Conservation (phyloP, 306 rosid species). For the Prunus mongolica region DNA sequence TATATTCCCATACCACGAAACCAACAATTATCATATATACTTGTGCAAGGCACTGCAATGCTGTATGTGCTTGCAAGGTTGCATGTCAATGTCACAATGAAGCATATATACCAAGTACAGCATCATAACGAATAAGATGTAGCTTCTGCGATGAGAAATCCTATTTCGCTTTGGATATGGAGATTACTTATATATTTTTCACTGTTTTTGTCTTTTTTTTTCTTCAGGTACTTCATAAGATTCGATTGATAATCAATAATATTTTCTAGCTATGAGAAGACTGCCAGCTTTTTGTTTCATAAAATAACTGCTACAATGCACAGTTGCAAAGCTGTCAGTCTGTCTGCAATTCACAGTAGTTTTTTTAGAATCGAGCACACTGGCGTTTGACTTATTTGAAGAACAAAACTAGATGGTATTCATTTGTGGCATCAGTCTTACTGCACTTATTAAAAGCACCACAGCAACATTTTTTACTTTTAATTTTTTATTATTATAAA, state of each 20-base stretch:
- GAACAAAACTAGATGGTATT: neutral
- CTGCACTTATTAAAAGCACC: neutral
- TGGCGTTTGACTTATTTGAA: neutral
- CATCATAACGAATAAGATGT: neutral
- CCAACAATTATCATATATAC: neutral
- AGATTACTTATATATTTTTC: no score
- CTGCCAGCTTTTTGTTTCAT: no score
- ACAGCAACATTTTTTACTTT: neutral
- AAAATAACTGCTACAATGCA: neutral
- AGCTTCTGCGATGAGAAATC: neutral
- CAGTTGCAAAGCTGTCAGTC: neutral
- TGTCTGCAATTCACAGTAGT: neutral
- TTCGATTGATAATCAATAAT: no score
- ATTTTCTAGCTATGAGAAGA: no score
- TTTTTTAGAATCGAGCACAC: neutral
- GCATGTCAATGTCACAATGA: neutral
- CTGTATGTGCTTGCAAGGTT: neutral
- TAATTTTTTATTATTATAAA: no score
- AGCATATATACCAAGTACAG: neutral
- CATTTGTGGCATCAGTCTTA: slow-evolving; percentile 16
- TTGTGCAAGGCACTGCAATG: neutral
- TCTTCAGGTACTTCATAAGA: no score
- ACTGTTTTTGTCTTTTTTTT: no score
- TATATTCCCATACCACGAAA: neutral
- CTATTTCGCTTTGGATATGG: no score